These are phyloP conservation scores for Cerrena zonata DNA, from an alignment of 1,284 basidiomycete genomes.

Conservation along the genomic window DNA sequence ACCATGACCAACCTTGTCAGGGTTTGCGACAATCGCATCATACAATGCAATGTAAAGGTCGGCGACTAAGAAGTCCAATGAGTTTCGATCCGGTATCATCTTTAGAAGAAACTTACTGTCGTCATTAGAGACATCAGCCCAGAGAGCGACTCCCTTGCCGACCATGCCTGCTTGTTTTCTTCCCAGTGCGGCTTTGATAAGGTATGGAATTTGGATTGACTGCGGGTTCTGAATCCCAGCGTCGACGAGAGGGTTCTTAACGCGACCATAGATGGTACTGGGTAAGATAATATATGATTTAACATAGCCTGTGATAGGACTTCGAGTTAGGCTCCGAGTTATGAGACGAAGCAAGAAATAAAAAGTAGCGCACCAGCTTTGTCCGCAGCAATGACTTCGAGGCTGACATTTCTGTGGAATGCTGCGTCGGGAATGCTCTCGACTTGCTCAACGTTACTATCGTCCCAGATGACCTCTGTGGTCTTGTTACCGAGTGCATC, in stretches of 20 bases:
- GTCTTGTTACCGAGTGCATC: neutral
- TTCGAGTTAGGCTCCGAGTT: neutral
- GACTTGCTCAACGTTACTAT: constrained; percentile 27
- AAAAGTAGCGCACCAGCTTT: constrained; percentile 22
- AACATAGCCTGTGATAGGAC: constrained; percentile 28
- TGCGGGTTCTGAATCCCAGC: constrained; percentile 30
- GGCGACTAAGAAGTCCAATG: constrained; percentile 8
- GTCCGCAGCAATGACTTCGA: constrained; percentile 27
- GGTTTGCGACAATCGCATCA: constrained; percentile 13
- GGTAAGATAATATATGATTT: constrained; percentile 35
- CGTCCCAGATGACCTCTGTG: constrained; percentile 24
- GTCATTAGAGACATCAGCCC: constrained; percentile 26
- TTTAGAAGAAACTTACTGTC: constrained; percentile 20
- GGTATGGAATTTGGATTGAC: constrained; percentile 33
- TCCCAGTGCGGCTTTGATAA: constrained; percentile 23
- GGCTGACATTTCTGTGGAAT: constrained; percentile 28
- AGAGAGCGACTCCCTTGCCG: constrained; percentile 22
- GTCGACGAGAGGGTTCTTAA: constrained; percentile 29
- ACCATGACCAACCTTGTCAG: constrained; percentile 28
- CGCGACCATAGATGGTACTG: constrained; percentile 35
- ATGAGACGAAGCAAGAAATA: neutral
- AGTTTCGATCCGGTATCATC: neutral
- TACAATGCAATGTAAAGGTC: constrained; percentile 16
- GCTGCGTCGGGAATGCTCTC: constrained; percentile 26
- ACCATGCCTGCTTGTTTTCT: constrained; percentile 30